These are phyloP conservation scores for Hypomontagnella monticulosa DNA, from an alignment of 495 filamentous ascomycete species.

Conservation along the genomic window DNA sequence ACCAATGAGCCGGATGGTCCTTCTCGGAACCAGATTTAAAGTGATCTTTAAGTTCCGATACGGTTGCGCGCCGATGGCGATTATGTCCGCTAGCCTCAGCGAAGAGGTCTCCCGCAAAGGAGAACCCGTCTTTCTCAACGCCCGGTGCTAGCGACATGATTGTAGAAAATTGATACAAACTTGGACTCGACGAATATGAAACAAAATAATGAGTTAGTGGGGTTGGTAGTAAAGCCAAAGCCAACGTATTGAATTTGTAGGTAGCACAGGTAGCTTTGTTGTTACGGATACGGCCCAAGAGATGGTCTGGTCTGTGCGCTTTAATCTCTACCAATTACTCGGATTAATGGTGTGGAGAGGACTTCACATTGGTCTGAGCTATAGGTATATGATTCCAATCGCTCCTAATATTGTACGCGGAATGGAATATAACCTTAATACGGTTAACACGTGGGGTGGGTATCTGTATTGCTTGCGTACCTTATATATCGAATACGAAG, in stretches of 20 bases:
- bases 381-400: too few species aligned
- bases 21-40: slow-evolving; percentile 52
- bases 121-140: slow-evolving; percentile 43
- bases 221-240: neutral
- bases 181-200: neutral
- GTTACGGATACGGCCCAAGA: too few species aligned
- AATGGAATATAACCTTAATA: neutral
- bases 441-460: neutral
- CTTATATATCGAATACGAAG: slow-evolving; percentile 8
- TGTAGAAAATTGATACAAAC: neutral
- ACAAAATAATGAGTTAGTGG: neutral
- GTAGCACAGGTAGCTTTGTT: too few species aligned
- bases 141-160: slow-evolving; percentile 48
- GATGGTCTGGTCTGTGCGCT: too few species aligned
- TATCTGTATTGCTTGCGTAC: slow-evolving; percentile 11
- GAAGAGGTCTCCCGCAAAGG: slow-evolving; percentile 53
- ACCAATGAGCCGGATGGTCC: slow-evolving; percentile 64
- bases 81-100: slow-evolving; percentile 59
- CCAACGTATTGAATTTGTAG: neutral
- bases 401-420: too few species aligned
- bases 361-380: too few species aligned
- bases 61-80: slow-evolving; percentile 59
- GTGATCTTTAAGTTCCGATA: slow-evolving; percentile 57
- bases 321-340: too few species aligned
- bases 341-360: too few species aligned